A percentile compares a stretch with the other conserved stretches of the same genome.
Evolutionary conservation across 768 basidiomycete genomes (phyloP).

Genomic region (Boletus sensibilis): DNA sequence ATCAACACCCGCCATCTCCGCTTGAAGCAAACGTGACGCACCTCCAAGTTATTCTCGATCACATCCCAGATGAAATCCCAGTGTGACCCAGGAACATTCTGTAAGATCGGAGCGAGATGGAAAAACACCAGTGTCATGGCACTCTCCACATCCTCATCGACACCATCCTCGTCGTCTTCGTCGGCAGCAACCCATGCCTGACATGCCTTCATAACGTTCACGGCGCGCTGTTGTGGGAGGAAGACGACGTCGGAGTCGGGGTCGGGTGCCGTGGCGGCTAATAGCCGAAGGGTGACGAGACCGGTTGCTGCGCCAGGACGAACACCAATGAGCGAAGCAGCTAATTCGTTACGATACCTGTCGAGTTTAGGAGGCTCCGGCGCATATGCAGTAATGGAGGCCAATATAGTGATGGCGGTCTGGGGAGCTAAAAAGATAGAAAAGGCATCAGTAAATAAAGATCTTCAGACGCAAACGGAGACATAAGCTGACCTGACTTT

Average conservation of each 20-base stretch:
- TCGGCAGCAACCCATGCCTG: slow-evolving; percentile 74
- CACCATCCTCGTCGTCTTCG: slow-evolving; percentile 54
- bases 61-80: slow-evolving; percentile 94
- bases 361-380: slow-evolving; percentile 72
- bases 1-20: not conserved
- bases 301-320: slow-evolving; percentile 65
- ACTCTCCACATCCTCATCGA: slow-evolving; percentile 77
- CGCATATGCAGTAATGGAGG: slow-evolving; percentile 57
- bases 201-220: slow-evolving; percentile 83
- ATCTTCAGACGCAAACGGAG: not conserved
- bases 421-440: slow-evolving; percentile 55
- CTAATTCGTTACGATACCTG: slow-evolving; percentile 86
- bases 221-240: slow-evolving; percentile 78
- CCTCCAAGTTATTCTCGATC: slow-evolving; percentile 86
- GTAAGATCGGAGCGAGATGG: slow-evolving; percentile 81
- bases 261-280: slow-evolving; percentile 73
- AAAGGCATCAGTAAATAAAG: not conserved
- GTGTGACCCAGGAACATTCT: slow-evolving; percentile 81
- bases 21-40: slow-evolving; percentile 31
- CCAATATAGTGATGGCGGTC: slow-evolving; percentile 63
- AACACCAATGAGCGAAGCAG: slow-evolving; percentile 73
- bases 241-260: slow-evolving; percentile 79
- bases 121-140: slow-evolving; percentile 72
- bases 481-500: slow-evolving; percentile 48
- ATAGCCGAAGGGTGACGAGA: slow-evolving; percentile 61